phyloP scores from a whole-genome alignment of 129 eudicot species.

The Silybum marianum region DNA sequence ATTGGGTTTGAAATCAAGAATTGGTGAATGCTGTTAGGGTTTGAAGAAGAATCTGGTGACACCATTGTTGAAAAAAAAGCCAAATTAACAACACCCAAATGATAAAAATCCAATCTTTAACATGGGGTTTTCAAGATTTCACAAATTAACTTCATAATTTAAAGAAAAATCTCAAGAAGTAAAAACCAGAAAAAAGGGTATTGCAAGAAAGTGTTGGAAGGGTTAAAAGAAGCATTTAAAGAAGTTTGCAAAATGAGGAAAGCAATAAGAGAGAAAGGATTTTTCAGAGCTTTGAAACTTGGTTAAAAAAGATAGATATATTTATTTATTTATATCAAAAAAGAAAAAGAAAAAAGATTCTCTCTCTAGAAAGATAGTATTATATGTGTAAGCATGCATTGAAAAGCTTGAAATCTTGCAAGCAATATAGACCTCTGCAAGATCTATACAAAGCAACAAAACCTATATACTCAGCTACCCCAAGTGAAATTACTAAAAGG shows the following conservation, averaged over 20 bases:
- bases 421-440: constrained; percentile 66
- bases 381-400: constrained; percentile 14
- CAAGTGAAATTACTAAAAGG: constrained; percentile 77
- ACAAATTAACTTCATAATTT: background rate
- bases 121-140: constrained; percentile 19
- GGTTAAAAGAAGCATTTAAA: constrained; percentile 27
- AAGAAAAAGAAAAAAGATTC: constrained; percentile 47
- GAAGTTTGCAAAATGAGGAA: constrained; percentile 37
- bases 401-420: constrained; percentile 59
- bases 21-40: constrained; percentile 68
- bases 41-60: constrained; percentile 60
- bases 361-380: constrained; percentile 18
- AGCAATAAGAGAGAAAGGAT: constrained; percentile 24
- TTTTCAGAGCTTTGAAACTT: constrained; percentile 36
- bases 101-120: constrained; percentile 15
- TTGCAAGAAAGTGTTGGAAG: constrained; percentile 33
- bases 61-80: constrained; percentile 46
- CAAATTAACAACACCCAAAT: constrained; percentile 8
- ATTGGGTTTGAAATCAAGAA: constrained; percentile 63
- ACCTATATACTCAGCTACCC: constrained; percentile 30
- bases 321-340: no score
- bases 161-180: constrained; percentile 14
- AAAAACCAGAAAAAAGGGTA: constrained; percentile 11
- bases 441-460: constrained; percentile 52
- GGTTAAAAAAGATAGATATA: constrained; percentile 1